Base-by-base conservation (phyloP, 31 red algal genomes). In the Bonnemaisonia californica region DNA sequence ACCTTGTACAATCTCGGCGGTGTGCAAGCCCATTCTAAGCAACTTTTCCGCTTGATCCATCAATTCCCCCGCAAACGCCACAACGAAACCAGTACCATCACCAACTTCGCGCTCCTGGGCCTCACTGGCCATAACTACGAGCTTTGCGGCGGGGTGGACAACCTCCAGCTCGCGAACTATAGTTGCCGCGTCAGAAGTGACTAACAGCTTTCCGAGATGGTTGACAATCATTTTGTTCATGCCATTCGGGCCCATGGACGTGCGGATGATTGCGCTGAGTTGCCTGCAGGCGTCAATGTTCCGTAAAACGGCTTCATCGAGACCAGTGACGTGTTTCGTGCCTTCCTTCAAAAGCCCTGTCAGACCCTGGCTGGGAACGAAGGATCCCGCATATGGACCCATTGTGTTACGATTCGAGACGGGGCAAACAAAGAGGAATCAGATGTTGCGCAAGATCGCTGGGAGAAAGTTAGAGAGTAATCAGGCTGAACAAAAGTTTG, bases 211-310 rank as follows among this genome's bases (percentile, higher is more conserved):
- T 37, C 88, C 90, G 38, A 96, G 45, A 60, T 92, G 94, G 61
- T 94, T 96, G 54, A 91, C 80, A 51, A 99, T 75, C 81, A 99
- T 89, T 65, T 99, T 99, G 56, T 96, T 94, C 84, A 84, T 90
- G 11, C 94, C 97, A 81, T 92, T 91, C 3, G 97, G 97, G 23
- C 97, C 97, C 32, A 96, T 54, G 29, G 87, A 92, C 22, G 93
- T 91, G 1, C 94, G 88, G 23, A 99, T 91, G 64, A 99, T 86
- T 23, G 89, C 74, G 54, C 81, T 88, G 57, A 99, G 82, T 65
- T 94, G 81, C 31, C 89, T 92, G 66, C 93, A 96, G 22, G 97
- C 97, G 51, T 99, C 97, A 57, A 99, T 96, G 76, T 99, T 99
- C 35, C 87, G 76, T 47, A 91, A 30, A 8, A 99, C 93, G 16